A percentile compares a stretch with the other conserved stretches of the same genome.
Evolutionary conservation across 192 early-diverging fungal species (phyloP).

Genomic region (Backusella luteola): DNA sequence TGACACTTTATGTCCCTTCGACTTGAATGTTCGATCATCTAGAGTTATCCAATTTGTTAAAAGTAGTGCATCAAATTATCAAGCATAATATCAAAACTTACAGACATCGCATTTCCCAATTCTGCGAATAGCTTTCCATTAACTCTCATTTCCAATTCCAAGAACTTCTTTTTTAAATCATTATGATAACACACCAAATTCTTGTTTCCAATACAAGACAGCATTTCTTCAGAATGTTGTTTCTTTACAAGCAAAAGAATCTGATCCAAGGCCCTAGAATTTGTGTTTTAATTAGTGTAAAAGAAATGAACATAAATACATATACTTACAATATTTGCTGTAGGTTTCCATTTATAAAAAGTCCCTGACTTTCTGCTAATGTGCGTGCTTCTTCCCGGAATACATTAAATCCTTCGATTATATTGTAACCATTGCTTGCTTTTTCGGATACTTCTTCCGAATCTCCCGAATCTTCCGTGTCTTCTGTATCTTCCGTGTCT

Average conservation of each 20-base stretch:
- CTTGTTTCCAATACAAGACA: not conserved
- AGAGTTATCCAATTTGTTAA: not conserved
- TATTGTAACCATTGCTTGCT: conserved; percentile 1
- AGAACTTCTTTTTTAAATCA: not conserved
- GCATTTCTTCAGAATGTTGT: not conserved
- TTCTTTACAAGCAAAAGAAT: not conserved
- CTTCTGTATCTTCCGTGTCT: not conserved
- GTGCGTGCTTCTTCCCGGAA: not conserved
- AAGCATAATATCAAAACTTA: not conserved
- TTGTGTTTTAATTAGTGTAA: not conserved
- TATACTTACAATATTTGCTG: not conserved
- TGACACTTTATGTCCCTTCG: not conserved
- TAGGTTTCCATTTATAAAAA: conserved; percentile 2
- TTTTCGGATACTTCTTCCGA: not conserved
- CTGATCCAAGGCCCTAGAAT: not conserved
- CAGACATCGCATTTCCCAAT: not conserved
- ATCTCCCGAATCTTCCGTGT: not conserved
- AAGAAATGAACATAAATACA: not conserved
- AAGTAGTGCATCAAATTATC: not conserved
- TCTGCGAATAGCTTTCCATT: not conserved
- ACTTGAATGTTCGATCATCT: not conserved
- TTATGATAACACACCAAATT: not conserved
- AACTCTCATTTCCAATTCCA: not conserved
- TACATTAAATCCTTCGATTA: not conserved
- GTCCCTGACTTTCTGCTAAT: not conserved